Conservation (phyloP, 2,329 filamentous ascomycete species). For the Apiospora saccharicola region DNA sequence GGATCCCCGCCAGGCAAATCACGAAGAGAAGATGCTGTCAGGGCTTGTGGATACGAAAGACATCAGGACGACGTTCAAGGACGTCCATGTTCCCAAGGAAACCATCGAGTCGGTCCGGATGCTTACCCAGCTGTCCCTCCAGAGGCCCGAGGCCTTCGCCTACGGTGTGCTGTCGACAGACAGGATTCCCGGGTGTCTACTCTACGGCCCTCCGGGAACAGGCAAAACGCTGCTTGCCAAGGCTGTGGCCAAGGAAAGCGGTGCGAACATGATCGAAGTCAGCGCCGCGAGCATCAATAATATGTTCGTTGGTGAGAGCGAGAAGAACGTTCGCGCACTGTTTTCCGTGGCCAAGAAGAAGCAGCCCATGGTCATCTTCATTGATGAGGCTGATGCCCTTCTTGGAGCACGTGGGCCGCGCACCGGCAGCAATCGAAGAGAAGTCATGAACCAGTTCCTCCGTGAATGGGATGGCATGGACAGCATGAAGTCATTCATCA, state of each 20-base stretch:
- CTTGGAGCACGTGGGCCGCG: constrained; percentile 78
- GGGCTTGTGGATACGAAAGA: constrained; percentile 84
- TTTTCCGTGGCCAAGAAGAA: constrained; percentile 93
- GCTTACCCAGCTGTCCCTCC: constrained; percentile 84
- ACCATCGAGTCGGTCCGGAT: constrained; percentile 89
- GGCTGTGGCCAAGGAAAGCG: constrained; percentile 72
- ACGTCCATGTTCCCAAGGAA: constrained; percentile 82
- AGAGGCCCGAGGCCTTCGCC: constrained; percentile 91
- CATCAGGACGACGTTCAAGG: constrained; percentile 85
- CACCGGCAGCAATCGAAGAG: constrained; percentile 75
- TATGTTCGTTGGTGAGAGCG: constrained; percentile 94
- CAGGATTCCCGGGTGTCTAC: constrained; percentile 85
- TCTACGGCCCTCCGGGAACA: constrained; percentile 88
- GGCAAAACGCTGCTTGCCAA: constrained; percentile 76
- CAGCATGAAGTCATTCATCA: constrained; percentile 88
- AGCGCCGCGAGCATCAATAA: constrained; percentile 92
- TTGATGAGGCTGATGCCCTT: constrained; percentile 95
- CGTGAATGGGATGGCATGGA: constrained; percentile 95
- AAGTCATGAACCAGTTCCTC: constrained; percentile 95
- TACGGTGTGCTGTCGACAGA: constrained; percentile 94
- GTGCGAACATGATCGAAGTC: constrained; percentile 82
- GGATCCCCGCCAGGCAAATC: constrained; percentile 64
- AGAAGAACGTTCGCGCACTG: constrained; percentile 93
- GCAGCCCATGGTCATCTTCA: constrained; percentile 91
- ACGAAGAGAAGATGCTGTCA: constrained; percentile 83